phyloP scores from a whole-genome alignment of 257 asterid genomes.

The Capsicum rhomboideum region DNA sequence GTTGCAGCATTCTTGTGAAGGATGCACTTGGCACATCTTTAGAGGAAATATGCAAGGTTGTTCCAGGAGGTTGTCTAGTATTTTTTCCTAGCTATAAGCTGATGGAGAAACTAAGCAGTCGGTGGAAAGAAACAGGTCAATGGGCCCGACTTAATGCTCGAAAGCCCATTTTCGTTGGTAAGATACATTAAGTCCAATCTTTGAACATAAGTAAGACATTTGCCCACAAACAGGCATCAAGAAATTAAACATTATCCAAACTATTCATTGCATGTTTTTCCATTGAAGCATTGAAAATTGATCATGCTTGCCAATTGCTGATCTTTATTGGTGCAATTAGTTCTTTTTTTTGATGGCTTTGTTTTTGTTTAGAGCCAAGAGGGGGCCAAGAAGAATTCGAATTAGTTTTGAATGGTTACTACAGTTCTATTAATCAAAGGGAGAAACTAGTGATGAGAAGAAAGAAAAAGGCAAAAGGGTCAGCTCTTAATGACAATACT shows the following conservation, averaged over 20 bases:
- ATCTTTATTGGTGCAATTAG: neutral
- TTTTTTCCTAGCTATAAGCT: slow-evolving; percentile 97
- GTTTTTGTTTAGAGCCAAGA: slow-evolving; percentile 64
- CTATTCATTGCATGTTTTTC: neutral
- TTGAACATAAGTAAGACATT: neutral
- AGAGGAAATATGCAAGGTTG: slow-evolving; percentile 79
- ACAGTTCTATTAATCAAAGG: slow-evolving; percentile 44
- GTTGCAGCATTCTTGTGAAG: slow-evolving; percentile 33
- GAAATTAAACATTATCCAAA: neutral
- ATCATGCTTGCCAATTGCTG: neutral
- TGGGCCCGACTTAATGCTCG: slow-evolving; percentile 79
- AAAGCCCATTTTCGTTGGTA: slow-evolving; percentile 82
- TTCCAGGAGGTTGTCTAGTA: slow-evolving; percentile 92
- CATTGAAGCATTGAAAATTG: neutral
- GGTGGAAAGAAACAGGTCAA: slow-evolving; percentile 94
- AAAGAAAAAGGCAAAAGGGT: slow-evolving; percentile 47
- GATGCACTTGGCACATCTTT: slow-evolving; percentile 78
- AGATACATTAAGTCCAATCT: slow-evolving; percentile 11
- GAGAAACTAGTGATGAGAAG: slow-evolving; percentile 34
- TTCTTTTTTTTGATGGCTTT: slow-evolving; percentile 5
- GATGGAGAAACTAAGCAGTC: slow-evolving; percentile 70
- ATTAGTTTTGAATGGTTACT: slow-evolving; percentile 59
- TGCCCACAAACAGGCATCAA: neutral
- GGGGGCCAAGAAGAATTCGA: slow-evolving; percentile 76
- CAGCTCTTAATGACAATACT: slow-evolving; percentile 34